phyloP scores from a whole-genome alignment of 2,329 filamentous ascomycete genomes.

The Curvularia verruculosa region DNA sequence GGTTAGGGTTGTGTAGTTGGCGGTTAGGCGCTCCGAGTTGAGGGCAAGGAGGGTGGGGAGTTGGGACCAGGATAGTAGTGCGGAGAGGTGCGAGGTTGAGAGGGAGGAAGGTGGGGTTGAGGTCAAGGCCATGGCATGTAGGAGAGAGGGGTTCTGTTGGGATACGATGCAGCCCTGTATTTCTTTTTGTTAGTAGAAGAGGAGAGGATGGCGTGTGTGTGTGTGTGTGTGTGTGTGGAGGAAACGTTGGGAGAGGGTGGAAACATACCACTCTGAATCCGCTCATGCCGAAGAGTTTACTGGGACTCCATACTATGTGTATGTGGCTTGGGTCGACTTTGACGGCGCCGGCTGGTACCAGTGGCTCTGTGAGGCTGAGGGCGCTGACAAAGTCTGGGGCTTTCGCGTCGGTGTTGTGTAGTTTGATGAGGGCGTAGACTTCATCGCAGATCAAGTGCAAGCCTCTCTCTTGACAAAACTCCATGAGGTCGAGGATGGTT shows the following conservation, averaged over 20 bases:
- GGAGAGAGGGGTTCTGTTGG: conserved; percentile 37
- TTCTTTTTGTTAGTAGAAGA: neutral
- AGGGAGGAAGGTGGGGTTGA: conserved; percentile 29
- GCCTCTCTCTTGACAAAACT: conserved; percentile 41
- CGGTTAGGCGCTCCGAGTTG: conserved; percentile 31
- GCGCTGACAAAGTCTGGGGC: conserved; percentile 32
- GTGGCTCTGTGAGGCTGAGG: conserved; percentile 35
- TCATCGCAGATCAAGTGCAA: conserved; percentile 42
- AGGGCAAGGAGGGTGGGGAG: conserved; percentile 36
- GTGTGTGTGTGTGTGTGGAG: too few relatives aligned
- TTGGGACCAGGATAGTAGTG: conserved; percentile 34
- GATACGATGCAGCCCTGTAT: conserved; percentile 40
- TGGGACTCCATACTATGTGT: conserved; percentile 41
- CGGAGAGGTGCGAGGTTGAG: conserved; percentile 28
- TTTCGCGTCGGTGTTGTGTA: conserved; percentile 15
- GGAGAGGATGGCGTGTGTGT: too few relatives aligned
- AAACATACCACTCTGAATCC: conserved; percentile 38
- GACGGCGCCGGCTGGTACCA: conserved; percentile 36
- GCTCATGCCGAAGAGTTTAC: conserved; percentile 39
- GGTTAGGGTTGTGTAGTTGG: conserved; percentile 28
- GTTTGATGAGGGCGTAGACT: conserved; percentile 26
- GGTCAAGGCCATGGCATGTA: conserved; percentile 25
- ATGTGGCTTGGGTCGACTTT: conserved; percentile 42
- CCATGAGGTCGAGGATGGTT: conserved; percentile 38
- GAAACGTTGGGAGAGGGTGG: too few relatives aligned